Conservation (phyloP, 2,329 filamentous ascomycete genomes). For the Kalmusia sp. region DNA sequence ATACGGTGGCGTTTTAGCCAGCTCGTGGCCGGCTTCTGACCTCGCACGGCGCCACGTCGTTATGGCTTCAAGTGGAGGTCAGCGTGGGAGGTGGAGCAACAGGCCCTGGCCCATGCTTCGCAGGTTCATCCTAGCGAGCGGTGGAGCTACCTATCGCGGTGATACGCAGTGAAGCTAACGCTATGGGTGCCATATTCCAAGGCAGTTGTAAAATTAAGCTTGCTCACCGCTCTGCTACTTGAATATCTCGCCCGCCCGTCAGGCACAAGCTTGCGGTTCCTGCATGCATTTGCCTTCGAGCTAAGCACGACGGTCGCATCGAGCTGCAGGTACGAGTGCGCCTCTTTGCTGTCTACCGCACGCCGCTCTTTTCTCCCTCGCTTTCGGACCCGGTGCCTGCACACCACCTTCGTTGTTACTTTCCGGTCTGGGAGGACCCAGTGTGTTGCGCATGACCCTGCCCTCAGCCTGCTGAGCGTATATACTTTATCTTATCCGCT, state of each 20-base stretch:
- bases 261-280: slow-evolving; percentile 14
- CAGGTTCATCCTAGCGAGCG: slow-evolving; percentile 30
- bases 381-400: slow-evolving; percentile 31
- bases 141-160: slow-evolving; percentile 26
- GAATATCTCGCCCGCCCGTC: slow-evolving; percentile 11
- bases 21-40: slow-evolving; percentile 21
- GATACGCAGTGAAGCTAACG: slow-evolving; percentile 20
- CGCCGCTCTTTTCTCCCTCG: slow-evolving; percentile 31
- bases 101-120: slow-evolving; percentile 19
- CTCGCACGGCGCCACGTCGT: slow-evolving; percentile 29
- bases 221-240: slow-evolving; percentile 16
- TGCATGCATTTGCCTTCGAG: slow-evolving; percentile 30
- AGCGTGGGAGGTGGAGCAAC: slow-evolving; percentile 17
- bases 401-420: slow-evolving; percentile 32
- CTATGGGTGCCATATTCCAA: slow-evolving; percentile 20
- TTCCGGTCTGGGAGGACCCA: slow-evolving; percentile 37
- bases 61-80: slow-evolving; percentile 22
- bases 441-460: slow-evolving; percentile 41
- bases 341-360: slow-evolving; percentile 35
- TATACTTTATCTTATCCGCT: slow-evolving; percentile 36
- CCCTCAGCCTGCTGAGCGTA: slow-evolving; percentile 29
- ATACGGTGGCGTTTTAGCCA: slow-evolving; percentile 2
- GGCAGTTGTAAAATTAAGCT: slow-evolving; percentile 27
- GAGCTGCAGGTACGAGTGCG: slow-evolving; percentile 35
- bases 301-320: slow-evolving; percentile 25